Base-by-base conservation (phyloP, 2,329 filamentous ascomycete genomes). In the Calonectria hongkongensis region DNA sequence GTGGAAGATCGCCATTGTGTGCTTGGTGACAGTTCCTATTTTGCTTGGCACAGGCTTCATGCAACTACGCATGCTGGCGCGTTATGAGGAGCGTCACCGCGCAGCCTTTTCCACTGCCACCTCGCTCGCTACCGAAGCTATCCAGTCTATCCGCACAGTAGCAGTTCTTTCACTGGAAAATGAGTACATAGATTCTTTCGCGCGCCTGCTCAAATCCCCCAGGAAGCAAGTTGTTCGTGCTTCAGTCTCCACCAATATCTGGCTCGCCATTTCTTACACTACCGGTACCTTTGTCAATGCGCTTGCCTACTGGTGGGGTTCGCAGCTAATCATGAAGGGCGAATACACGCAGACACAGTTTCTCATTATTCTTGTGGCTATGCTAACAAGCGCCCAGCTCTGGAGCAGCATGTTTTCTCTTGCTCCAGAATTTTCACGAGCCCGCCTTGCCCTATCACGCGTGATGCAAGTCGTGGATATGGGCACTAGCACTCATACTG, bases 281-380 rank as follows among this genome's bases (percentile, higher is more conserved):
- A 85, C 89, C 12, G 89, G 91, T 36, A 93, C 92, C 78, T 88
- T 94, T 62, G 89, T 94, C 27, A 94, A 95, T 79, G 92, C 93
- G 0, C 88, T 95, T 58, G 92, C 93, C 1, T 95, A 95, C 83
- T 96, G 93, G 92, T 95, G 93, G 93, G 94, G 94, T 4, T 88
- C 93, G 0, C 92, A 91, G 78, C 90, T 92, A 74, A 94, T 95
- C 72, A 88, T 92, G 68, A 87, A 88, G 45, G 93, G 93, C 6
- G 84, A 90, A 67, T 93, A 93, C 75, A 86, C 85, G 1, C 89
- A 89, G 41, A 91, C 91, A 28, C 89, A 93, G 25, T 95, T 95
- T 83, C 91, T 95, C 81, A 94, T 94, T 76, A 92, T 95, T 7
- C 86, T 95, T 3, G 88, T 93, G 10, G 88, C 93, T 5, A 89